Base-by-base conservation (phyloP, 1,284 basidiomycete genomes). In the Acaromyces ingoldii region DNA sequence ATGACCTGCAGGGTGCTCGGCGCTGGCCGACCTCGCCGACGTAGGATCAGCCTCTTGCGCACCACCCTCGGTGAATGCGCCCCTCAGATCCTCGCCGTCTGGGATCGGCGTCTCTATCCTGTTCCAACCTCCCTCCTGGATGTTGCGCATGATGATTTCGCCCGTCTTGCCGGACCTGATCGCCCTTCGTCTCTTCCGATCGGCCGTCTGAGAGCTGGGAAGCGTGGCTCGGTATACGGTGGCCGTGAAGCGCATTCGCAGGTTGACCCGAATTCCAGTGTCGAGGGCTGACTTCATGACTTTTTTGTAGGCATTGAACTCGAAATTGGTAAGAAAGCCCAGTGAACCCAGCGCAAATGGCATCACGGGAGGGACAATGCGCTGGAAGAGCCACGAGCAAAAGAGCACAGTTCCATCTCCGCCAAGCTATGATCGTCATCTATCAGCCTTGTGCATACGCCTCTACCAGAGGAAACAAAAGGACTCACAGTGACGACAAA, bases 351-450 rank as follows among this genome's bases (percentile, higher is more conserved):
- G 83, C 0, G 95, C 91, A 76, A 98, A 98, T 0, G 95, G 87
- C 24, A 99, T 84, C 33, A 98, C 91, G 4, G 95, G 95, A 10
- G 95, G 95, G 10, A 98, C 95, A 70, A 97, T 91, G 60, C 86
- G 85, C 75, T 98, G 95, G 81, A 99, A 99, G 30, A 99, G 81
- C 95, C 95, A 98, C 3, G 95, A 98, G 4, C 95, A 96, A 79
- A 97, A 98, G 19, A 99, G 82, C 1, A 98, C 93, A 0, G 95
- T 99, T 10, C 95, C 95, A 75, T 99, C 95, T 15, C 95, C 95
- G 40, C 95, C 95, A 55, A 74, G 60, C n/a, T 58, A 36, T 17
- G 15, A 3, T 25, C 6, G n/a, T n/a, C n/a, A n/a, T n/a, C n/a
- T n/a, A n/a, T n/a, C n/a, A n/a, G n/a, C n/a, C n/a, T n/a, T n/a